These are phyloP conservation scores for Nicotiana obtusifolia DNA, from an alignment of 257 asterid genomes.

Conservation along the genomic window DNA sequence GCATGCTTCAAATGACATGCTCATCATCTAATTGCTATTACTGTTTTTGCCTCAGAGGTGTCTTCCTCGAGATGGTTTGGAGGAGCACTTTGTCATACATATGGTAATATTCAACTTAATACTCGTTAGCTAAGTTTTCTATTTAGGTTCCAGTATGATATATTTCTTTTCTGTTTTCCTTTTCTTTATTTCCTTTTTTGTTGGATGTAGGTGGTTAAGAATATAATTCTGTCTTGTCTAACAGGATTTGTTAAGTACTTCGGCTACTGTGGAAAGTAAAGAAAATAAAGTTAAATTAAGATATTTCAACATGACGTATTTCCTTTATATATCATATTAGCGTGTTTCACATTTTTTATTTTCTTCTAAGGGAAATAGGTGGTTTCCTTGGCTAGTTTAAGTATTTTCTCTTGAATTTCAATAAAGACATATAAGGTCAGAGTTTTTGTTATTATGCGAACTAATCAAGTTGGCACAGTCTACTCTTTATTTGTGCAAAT, in stretches of 20 bases:
- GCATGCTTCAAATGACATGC: background rate
- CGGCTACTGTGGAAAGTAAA: background rate
- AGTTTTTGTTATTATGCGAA: background rate
- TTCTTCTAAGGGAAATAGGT: background rate
- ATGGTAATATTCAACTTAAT: constrained; percentile 46
- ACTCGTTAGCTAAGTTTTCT: background rate
- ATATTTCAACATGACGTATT: background rate
- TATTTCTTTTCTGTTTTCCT: background rate
- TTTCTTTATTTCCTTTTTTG: background rate
- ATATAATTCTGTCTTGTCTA: background rate
- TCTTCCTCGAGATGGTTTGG: constrained; percentile 81
- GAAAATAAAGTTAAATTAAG: background rate
- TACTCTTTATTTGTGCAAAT: background rate
- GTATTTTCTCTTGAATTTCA: background rate
- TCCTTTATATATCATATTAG: background rate
- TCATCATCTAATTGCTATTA: background rate
- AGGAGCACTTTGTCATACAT: constrained; percentile 85
- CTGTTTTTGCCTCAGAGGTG: constrained; percentile 58
- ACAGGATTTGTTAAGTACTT: background rate
- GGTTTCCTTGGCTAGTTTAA: background rate
- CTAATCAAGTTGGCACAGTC: background rate
- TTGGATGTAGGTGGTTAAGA: background rate
- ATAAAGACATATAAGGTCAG: background rate
- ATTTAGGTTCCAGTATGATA: background rate
- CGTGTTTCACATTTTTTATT: background rate